Conservation (phyloP, 2,329 filamentous ascomycete species). For the Pseudogymnoascus sp. region DNA sequence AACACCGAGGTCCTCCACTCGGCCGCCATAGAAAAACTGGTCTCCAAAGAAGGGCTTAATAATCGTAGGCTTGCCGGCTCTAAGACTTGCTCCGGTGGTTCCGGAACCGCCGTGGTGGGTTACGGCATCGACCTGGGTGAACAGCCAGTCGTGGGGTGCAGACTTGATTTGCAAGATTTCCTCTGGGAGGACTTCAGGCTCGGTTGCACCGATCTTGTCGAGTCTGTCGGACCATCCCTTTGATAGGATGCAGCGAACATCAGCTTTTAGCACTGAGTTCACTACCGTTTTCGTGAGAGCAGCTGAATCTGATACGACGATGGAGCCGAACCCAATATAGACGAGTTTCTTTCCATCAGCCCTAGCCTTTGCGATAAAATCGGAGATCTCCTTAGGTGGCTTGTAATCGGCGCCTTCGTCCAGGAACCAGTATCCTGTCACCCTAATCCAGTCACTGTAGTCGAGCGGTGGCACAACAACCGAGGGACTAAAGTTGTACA, state of each 20-base stretch:
- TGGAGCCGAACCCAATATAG: conserved; percentile 94
- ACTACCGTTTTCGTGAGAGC: conserved; percentile 90
- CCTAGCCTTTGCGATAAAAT: conserved; percentile 78
- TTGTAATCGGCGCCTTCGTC: conserved; percentile 65
- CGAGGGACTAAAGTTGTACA: conserved; percentile 93
- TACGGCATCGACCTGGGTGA: conserved; percentile 85
- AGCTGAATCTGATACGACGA: conserved; percentile 82
- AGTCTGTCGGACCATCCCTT: conserved; percentile 95
- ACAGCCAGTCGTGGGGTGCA: conserved; percentile 95
- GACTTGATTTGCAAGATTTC: conserved; percentile 85
- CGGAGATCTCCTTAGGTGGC: conserved; percentile 65
- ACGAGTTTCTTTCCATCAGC: conserved; percentile 83
- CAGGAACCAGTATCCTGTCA: conserved; percentile 97
- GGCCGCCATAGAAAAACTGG: conserved; percentile 88
- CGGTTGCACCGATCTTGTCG: conserved; percentile 46
- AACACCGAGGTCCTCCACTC: conserved; percentile 89
- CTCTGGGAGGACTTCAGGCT: conserved; percentile 57
- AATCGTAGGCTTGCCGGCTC: conserved; percentile 87
- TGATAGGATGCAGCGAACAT: conserved; percentile 87
- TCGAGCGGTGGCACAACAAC: conserved; percentile 93
- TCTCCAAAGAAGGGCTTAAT: conserved; percentile 97
- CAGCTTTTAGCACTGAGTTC: conserved; percentile 81
- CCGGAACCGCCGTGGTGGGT: conserved; percentile 92
- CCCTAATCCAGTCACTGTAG: conserved; percentile 94
- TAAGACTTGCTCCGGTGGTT: conserved; percentile 85